A percentile compares a stretch with the other conserved stretches of the same genome.
Evolutionary conservation across 441 rosid species (phyloP).

Genomic region (Erodium moschatum): DNA sequence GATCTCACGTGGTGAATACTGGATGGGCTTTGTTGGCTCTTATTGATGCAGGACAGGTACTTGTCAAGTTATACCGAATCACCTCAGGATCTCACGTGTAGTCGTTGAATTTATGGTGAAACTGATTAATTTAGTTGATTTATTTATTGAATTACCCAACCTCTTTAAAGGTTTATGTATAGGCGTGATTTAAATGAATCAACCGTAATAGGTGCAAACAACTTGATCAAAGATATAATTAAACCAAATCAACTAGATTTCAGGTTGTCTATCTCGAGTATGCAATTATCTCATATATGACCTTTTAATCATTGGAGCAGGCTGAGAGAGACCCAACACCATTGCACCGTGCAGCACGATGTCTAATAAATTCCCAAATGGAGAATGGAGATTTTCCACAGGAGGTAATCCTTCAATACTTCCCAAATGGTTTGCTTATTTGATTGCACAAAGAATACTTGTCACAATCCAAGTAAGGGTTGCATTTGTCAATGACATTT

Average conservation of each 20-base stretch:
- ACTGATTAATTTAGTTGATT: not conserved
- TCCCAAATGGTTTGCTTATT: not conserved
- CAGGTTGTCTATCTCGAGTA: not conserved
- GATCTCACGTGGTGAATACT: slow-evolving; percentile 62
- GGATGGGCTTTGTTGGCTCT: slow-evolving; percentile 76
- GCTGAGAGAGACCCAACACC: slow-evolving; percentile 41
- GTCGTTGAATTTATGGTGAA: not conserved
- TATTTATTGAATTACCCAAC: not conserved
- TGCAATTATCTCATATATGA: too few species aligned
- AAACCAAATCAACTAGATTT: not conserved
- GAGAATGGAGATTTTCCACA: slow-evolving; percentile 28
- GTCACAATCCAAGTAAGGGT: not conserved
- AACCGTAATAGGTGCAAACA: not conserved
- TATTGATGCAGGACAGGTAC: slow-evolving; percentile 60
- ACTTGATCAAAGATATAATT: not conserved
- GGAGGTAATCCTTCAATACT: slow-evolving; percentile 30
- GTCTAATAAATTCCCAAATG: slow-evolving; percentile 38
- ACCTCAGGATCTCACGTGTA: not conserved
- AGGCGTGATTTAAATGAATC: too few species aligned
- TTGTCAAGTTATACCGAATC: not conserved
- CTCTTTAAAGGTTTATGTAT: not conserved
- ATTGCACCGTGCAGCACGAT: slow-evolving; percentile 44
- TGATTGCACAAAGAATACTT: not conserved
- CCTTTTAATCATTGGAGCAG: slow-evolving; percentile 18
- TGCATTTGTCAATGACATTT: too few species aligned